A percentile compares a stretch with the other conserved stretches of the same genome.
Conservation (phyloP, 2,329 filamentous ascomycete genomes). For the Ophiostoma tasmaniense region DNA sequence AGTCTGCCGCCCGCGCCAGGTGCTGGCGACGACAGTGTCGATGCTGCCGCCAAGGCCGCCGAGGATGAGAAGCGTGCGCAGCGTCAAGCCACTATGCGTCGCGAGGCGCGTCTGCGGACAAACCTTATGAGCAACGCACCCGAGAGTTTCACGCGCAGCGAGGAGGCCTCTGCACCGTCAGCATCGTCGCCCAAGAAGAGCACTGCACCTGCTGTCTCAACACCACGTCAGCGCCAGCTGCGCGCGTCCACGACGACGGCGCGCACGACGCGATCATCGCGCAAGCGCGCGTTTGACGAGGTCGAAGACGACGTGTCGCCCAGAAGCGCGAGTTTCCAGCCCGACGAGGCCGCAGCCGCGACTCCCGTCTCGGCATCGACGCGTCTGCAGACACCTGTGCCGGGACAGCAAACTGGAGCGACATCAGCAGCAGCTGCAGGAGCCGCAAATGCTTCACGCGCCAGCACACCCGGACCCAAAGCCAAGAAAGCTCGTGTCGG, state of each 20-base stretch:
- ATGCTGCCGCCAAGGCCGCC: conserved; percentile 23
- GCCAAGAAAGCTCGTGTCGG: conserved; percentile 54
- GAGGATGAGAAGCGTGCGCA: conserved; percentile 22
- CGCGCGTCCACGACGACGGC: conserved; percentile 28
- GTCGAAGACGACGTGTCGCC: conserved; percentile 47
- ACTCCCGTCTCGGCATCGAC: conserved; percentile 17
- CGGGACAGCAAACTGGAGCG: conserved; percentile 3
- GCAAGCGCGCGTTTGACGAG: conserved; percentile 49
- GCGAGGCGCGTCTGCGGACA: conserved; percentile 28
- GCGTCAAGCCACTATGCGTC: conserved; percentile 23
- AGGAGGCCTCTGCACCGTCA: neutral
- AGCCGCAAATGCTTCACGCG: conserved; percentile 40
- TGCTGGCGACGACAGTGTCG: conserved; percentile 20
- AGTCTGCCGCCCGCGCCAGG: conserved; percentile 6
- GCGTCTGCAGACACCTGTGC: conserved; percentile 19
- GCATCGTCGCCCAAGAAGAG: neutral
- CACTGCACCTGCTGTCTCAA: conserved; percentile 11
- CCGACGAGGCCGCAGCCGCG: conserved; percentile 12
- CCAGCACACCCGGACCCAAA: conserved; percentile 50
- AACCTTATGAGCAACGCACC: conserved; percentile 27
- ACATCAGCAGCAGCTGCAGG: neutral
- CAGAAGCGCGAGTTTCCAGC: conserved; percentile 39
- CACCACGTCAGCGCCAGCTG: conserved; percentile 22
- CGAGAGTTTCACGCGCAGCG: conserved; percentile 34
- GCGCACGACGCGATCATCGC: conserved; percentile 39